Conservation (phyloP, 163 green algal genomes). For the Prototheca cutis region DNA sequence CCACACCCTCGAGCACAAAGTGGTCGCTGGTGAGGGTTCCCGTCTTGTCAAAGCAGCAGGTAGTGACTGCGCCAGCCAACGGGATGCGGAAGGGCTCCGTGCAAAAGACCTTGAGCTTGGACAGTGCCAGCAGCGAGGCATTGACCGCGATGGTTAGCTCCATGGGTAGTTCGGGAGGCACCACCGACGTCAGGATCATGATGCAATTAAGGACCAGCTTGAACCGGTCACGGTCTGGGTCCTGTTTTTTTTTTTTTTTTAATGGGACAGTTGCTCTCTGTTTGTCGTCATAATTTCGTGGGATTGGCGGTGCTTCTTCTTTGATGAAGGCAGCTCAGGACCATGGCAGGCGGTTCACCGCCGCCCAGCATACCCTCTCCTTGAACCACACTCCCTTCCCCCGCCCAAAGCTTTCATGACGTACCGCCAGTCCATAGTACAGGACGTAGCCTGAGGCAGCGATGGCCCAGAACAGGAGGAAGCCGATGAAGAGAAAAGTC, state of each 20-base stretch:
- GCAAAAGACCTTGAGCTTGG: slow-evolving; percentile 80
- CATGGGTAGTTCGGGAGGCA: slow-evolving; percentile 98
- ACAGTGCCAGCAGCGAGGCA: slow-evolving; percentile 82
- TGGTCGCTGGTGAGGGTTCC: slow-evolving; percentile 93
- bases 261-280: too few species aligned
- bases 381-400: too few species aligned
- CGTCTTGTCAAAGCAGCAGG: slow-evolving; percentile 99
- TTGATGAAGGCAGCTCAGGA: too few species aligned
- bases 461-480: slow-evolving; percentile 93
- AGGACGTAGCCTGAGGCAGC: slow-evolving; percentile 70
- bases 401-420: too few species aligned
- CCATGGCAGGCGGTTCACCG: too few species aligned
- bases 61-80: slow-evolving; percentile 88
- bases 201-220: slow-evolving; percentile 97
- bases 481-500: slow-evolving; percentile 92
- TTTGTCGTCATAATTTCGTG: too few species aligned
- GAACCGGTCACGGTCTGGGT: slow-evolving; percentile 80
- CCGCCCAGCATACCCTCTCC: too few species aligned
- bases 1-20: slow-evolving; percentile 76
- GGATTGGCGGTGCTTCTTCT: too few species aligned
- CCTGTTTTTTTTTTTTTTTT: too few species aligned
- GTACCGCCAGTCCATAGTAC: slow-evolving; percentile 56
- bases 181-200: slow-evolving; percentile 98
- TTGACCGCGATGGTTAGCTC: slow-evolving; percentile 98
- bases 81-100: slow-evolving; percentile 98